Evolutionary conservation across 345 rosid genomes (phyloP).

Genomic region (Arabidopsis arenosa): DNA sequence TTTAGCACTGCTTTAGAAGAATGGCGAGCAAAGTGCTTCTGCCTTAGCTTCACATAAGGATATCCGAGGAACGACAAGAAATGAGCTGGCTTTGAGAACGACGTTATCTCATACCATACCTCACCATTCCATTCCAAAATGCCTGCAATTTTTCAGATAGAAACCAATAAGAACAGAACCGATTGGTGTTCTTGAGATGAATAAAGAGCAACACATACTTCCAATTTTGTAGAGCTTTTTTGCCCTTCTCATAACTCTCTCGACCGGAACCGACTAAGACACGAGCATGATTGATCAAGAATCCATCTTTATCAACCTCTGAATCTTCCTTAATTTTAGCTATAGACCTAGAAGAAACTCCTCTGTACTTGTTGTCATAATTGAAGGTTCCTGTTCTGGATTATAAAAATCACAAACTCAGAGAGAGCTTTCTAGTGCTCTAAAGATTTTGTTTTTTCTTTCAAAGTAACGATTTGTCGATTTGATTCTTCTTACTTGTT

Average conservation of each 20-base stretch:
- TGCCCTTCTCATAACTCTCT: constrained; percentile 76
- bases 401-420: not conserved
- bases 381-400: constrained; percentile 72
- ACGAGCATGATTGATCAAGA: constrained; percentile 75
- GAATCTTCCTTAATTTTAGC: constrained; percentile 60
- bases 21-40: constrained; percentile 72
- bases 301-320: constrained; percentile 70
- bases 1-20: constrained; percentile 68
- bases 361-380: constrained; percentile 72
- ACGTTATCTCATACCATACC: constrained; percentile 86
- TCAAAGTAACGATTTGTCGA: too few relatives aligned
- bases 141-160: constrained; percentile 48
- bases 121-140: constrained; percentile 71
- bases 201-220: constrained; percentile 50
- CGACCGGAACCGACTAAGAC: constrained; percentile 78
- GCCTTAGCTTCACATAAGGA: constrained; percentile 78
- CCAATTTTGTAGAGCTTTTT: constrained; percentile 80
- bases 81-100: constrained; percentile 93
- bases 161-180: not conserved
- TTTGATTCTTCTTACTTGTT: constrained; percentile 55
- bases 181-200: constrained; percentile 4
- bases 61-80: constrained; percentile 76
- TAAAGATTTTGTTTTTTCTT: not conserved
- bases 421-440: not conserved
- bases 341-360: constrained; percentile 63